Evolutionary conservation across 2,329 filamentous ascomycete genomes (phyloP).

Genomic region (Pestalotiopsis sp.): DNA sequence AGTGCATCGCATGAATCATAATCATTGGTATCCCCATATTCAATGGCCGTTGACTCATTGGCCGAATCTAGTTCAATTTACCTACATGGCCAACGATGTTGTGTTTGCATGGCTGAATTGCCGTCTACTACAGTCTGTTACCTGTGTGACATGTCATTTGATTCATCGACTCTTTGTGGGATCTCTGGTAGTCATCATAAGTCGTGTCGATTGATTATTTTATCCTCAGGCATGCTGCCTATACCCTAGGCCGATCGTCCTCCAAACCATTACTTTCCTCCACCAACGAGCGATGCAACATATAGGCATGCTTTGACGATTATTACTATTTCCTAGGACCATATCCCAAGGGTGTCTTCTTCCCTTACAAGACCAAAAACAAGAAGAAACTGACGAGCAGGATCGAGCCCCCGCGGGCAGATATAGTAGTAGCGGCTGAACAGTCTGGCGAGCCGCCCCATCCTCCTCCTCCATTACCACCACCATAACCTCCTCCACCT

Average conservation of each 20-base stretch:
- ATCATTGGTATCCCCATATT: neutral
- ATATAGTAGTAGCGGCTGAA: neutral
- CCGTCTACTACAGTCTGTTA: neutral
- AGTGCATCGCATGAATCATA: neutral
- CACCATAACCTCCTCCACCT: too few relatives aligned
- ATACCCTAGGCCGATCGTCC: neutral
- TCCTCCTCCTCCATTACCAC: neutral
- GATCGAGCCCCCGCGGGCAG: neutral
- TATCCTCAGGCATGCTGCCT: neutral
- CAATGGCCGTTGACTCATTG: slow-evolving; percentile 4
- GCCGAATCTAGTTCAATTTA: neutral
- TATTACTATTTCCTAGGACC: neutral
- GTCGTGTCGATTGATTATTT: neutral
- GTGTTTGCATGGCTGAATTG: neutral
- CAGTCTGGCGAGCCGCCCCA: neutral
- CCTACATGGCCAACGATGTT: too few relatives aligned
- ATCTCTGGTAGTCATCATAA: neutral
- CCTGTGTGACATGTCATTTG: too few relatives aligned
- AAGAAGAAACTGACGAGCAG: neutral
- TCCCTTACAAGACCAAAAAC: neutral
- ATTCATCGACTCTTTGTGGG: neutral
- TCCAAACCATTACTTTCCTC: neutral
- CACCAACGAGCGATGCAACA: neutral
- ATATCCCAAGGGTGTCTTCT: neutral
- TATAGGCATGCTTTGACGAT: neutral